Conservation (phyloP, 768 basidiomycete species). For the Collybia sordida region DNA sequence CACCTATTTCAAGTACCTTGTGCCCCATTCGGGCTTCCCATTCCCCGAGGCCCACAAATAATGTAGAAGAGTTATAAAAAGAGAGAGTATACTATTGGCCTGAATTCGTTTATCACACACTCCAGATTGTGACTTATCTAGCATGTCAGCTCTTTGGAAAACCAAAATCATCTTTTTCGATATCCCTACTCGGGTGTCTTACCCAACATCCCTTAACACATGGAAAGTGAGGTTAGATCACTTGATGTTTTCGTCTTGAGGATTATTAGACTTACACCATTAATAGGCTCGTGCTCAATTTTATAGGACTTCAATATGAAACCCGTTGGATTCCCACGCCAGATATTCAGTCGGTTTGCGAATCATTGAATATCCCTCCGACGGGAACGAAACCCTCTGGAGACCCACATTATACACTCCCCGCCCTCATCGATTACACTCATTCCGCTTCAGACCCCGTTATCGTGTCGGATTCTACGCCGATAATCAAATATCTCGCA, state of each 20-base stretch:
- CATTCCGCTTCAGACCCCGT: constrained; percentile 16
- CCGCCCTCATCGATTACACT: constrained; percentile 26
- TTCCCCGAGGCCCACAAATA: too few species aligned
- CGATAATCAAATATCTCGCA: constrained; percentile 38
- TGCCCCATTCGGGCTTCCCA: too few species aligned
- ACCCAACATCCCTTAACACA: constrained; percentile 18
- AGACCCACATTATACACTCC: constrained; percentile 30
- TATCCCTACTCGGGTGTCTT: constrained; percentile 12
- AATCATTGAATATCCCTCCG: constrained; percentile 23
- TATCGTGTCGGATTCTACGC: constrained; percentile 30
- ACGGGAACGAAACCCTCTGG: constrained; percentile 22
- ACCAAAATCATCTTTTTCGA: constrained; percentile 18
- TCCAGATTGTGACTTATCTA: background rate
- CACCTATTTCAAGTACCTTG: too few species aligned
- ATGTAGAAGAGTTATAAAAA: too few species aligned
- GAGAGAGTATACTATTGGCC: too few species aligned
- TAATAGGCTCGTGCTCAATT: constrained; percentile 20
- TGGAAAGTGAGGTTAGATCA: constrained; percentile 26
- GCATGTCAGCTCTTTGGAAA: background rate
- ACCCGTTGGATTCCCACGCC: constrained; percentile 24
- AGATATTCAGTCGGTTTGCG: constrained; percentile 22
- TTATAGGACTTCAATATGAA: constrained; percentile 22
- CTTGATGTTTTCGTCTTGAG: background rate
- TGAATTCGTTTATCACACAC: too few species aligned
- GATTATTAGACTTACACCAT: background rate